These are phyloP conservation scores for Pseudonectria buxi DNA, from an alignment of 2,329 filamentous ascomycete genomes.

Conservation along the genomic window DNA sequence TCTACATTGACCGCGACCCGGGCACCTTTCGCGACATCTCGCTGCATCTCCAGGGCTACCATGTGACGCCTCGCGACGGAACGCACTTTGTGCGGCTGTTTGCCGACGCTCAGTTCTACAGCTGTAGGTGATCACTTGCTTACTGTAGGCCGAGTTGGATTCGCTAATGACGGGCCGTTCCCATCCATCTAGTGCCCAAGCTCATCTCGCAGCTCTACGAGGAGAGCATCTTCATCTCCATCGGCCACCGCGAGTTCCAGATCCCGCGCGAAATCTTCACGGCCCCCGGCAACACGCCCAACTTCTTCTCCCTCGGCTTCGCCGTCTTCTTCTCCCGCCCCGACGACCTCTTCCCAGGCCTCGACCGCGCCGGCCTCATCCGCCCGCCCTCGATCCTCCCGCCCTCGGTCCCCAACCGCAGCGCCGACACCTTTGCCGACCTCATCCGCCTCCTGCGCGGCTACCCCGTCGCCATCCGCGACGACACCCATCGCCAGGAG, in stretches of 20 bases:
- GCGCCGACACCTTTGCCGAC: conserved; percentile 77
- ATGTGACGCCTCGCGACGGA: conserved; percentile 73
- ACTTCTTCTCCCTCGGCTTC: conserved; percentile 91
- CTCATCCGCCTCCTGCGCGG: conserved; percentile 75
- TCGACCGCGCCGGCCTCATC: conserved; percentile 70
- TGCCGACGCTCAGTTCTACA: conserved; percentile 93
- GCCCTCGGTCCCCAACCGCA: conserved; percentile 72
- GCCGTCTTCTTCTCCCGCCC: conserved; percentile 79
- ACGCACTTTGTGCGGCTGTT: conserved; percentile 88
- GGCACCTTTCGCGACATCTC: conserved; percentile 84
- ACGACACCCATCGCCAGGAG: conserved; percentile 68
- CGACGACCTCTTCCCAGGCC: conserved; percentile 75
- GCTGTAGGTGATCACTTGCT: conserved; percentile 45
- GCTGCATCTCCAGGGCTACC: conserved; percentile 86
- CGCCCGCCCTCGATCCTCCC: conserved; percentile 82
- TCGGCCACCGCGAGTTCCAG: conserved; percentile 80
- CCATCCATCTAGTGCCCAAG: conserved; percentile 86
- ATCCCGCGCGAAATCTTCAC: conserved; percentile 85
- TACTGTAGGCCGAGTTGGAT: too few relatives aligned
- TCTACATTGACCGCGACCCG: conserved; percentile 94
- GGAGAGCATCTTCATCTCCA: conserved; percentile 85
- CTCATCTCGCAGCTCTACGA: conserved; percentile 87
- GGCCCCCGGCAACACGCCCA: conserved; percentile 81
- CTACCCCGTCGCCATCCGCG: conserved; percentile 70
- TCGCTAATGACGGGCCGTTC: too few relatives aligned